Evolutionary conservation across 208 protist genomes (phyloP).

Genomic region (Crithidia thermophila): DNA sequence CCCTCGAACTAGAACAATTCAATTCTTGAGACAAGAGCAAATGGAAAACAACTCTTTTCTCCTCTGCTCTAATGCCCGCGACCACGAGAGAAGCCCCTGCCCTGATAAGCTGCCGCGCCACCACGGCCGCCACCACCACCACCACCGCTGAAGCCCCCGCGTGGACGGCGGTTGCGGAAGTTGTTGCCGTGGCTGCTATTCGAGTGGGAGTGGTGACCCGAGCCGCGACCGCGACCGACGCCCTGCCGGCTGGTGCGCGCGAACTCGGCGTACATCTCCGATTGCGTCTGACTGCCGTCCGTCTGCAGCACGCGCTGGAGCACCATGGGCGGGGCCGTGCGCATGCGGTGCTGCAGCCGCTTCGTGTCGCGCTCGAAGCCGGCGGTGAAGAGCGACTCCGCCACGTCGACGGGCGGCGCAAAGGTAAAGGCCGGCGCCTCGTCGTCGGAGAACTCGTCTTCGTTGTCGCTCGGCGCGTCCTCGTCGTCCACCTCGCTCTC

Average conservation of each 20-base stretch:
- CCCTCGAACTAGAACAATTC: background rate
- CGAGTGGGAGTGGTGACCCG: too few relatives aligned
- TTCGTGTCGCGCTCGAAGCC: slow-evolving; percentile 89
- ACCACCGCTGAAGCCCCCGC: slow-evolving; percentile 5
- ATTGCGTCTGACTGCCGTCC: slow-evolving; percentile 75
- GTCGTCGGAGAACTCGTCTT: slow-evolving; percentile 91
- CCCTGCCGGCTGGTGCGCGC: background rate
- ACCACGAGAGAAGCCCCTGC: slow-evolving; percentile 6
- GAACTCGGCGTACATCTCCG: slow-evolving; percentile 74
- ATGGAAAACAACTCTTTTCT: background rate
- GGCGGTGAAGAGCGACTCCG: slow-evolving; percentile 87
- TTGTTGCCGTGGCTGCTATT: too few relatives aligned
- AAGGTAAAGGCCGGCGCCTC: slow-evolving; percentile 90
- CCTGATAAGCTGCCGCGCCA: slow-evolving; percentile 19
- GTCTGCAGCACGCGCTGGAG: slow-evolving; percentile 75
- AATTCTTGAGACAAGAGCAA: background rate
- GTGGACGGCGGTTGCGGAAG: slow-evolving; percentile 10
- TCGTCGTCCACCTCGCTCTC: slow-evolving; percentile 91
- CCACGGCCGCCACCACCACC: background rate
- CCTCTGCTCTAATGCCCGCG: slow-evolving; percentile 2
- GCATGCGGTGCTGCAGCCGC: slow-evolving; percentile 88
- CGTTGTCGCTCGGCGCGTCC: slow-evolving; percentile 78
- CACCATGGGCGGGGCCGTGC: slow-evolving; percentile 83
- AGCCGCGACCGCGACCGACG: background rate
- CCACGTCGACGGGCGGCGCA: slow-evolving; percentile 80